Conservation (phyloP, 1,284 basidiomycete genomes). For the Ganoderma lucidum region DNA sequence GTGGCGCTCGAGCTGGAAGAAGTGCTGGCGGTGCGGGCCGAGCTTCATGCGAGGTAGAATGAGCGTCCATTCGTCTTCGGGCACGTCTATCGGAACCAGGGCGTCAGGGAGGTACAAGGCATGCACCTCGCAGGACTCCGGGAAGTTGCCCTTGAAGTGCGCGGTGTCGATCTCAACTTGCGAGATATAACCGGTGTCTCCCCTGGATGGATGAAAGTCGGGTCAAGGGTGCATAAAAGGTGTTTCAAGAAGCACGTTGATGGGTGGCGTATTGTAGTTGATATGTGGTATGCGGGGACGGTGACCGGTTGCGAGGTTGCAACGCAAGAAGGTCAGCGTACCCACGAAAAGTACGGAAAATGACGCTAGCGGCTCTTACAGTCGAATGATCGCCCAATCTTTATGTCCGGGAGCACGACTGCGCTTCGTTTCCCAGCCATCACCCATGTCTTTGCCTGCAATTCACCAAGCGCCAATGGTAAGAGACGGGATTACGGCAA, state of each 20-base stretch:
- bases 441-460: slow-evolving; percentile 87
- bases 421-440: slow-evolving; percentile 98
- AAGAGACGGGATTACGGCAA: slow-evolving; percentile 14
- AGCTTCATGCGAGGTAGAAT: slow-evolving; percentile 84
- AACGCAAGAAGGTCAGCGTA: slow-evolving; percentile 48
- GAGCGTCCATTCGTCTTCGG: slow-evolving; percentile 70
- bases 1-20: slow-evolving; percentile 73
- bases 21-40: slow-evolving; percentile 91
- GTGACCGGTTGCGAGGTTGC: neutral
- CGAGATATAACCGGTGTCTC: slow-evolving; percentile 66
- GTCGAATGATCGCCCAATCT: slow-evolving; percentile 91
- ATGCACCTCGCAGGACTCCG: slow-evolving; percentile 87
- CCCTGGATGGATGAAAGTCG: slow-evolving; percentile 27
- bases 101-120: slow-evolving; percentile 57
- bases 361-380: slow-evolving; percentile 61
- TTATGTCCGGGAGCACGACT: slow-evolving; percentile 82
- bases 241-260: neutral
- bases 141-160: slow-evolving; percentile 97
- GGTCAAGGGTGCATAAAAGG: neutral
- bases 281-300: slow-evolving; percentile 36
- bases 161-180: slow-evolving; percentile 92
- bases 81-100: slow-evolving; percentile 50
- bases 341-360: neutral
- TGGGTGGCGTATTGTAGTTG: neutral
- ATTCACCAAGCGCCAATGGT: neutral